Percentiles rank a stretch among this genome's conserved stretches.
These are phyloP conservation scores for Melampsora americana DNA, from an alignment of 1,284 basidiomycete genomes.

Conservation along the genomic window DNA sequence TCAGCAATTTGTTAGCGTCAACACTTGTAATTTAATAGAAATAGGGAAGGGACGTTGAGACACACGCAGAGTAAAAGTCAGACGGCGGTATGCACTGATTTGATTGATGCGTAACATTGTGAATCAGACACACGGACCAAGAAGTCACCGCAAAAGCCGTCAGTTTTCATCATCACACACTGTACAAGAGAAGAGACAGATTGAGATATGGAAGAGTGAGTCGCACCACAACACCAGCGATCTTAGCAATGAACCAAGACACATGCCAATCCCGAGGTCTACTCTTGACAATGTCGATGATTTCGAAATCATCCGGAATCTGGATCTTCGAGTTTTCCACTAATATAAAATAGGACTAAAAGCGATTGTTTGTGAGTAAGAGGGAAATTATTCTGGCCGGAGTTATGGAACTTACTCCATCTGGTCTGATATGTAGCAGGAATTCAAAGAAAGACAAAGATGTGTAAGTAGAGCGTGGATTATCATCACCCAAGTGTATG, in stretches of 20 bases:
- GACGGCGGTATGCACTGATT: slow-evolving; percentile 29
- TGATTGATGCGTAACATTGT: background rate
- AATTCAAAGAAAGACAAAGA: background rate
- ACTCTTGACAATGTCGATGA: slow-evolving; percentile 19
- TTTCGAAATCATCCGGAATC: slow-evolving; percentile 27
- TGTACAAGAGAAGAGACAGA: background rate
- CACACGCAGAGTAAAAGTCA: slow-evolving; percentile 36
- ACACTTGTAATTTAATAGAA: background rate
- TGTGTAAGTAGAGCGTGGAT: background rate
- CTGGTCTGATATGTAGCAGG: slow-evolving; percentile 4
- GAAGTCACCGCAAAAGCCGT: background rate
- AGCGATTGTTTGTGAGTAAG: background rate
- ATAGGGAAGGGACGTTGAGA: background rate
- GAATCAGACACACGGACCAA: background rate
- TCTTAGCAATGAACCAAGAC: slow-evolving; percentile 41
- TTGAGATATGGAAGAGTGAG: background rate
- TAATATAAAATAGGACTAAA: slow-evolving; percentile 26
- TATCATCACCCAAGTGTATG: no score
- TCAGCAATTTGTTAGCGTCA: background rate
- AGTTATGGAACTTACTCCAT: slow-evolving; percentile 17
- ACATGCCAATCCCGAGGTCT: slow-evolving; percentile 39
- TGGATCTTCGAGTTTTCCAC: slow-evolving; percentile 17
- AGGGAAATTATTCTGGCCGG: background rate
- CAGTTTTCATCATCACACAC: background rate
- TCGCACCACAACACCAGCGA: slow-evolving; percentile 34